phyloP scores from a whole-genome alignment of 768 basidiomycete genomes.

The Boletales sp. region DNA sequence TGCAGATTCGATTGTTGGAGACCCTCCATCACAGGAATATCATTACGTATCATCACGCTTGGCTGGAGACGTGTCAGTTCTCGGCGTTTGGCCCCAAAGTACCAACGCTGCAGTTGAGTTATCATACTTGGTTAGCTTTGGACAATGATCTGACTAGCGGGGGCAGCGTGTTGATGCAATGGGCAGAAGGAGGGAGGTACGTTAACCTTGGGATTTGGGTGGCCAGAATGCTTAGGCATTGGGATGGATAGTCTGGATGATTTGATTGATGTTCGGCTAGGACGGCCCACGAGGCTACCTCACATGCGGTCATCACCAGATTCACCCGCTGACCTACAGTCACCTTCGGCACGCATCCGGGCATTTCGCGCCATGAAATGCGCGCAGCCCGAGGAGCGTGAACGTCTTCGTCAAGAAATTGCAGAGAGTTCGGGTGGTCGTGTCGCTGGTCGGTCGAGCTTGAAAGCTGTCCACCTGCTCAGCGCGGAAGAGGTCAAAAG shows the following conservation, averaged over 20 bases:
- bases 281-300: slow-evolving; percentile 45
- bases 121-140: background rate
- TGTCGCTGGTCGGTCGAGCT: slow-evolving; percentile 30
- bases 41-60: slow-evolving; percentile 92
- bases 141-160: background rate
- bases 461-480: slow-evolving; percentile 80
- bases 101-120: slow-evolving; percentile 78
- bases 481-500: slow-evolving; percentile 81
- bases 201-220: background rate
- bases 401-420: slow-evolving; percentile 54
- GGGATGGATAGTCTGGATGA: slow-evolving; percentile 60
- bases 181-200: slow-evolving; percentile 82
- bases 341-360: slow-evolving; percentile 68
- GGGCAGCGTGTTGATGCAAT: slow-evolving; percentile 82
- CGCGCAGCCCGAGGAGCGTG: slow-evolving; percentile 60
- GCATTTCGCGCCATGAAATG: slow-evolving; percentile 70
- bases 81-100: slow-evolving; percentile 86
- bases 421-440: slow-evolving; percentile 27
- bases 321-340: slow-evolving; percentile 39
- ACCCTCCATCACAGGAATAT: slow-evolving; percentile 89
- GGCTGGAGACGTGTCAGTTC: slow-evolving; percentile 85
- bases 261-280: slow-evolving; percentile 77
- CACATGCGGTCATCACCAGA: slow-evolving; percentile 39
- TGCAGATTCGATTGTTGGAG: slow-evolving; percentile 79
- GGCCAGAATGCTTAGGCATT: background rate